phyloP scores from a whole-genome alignment of 208 protist species.

The Naegleria gruberi region DNA sequence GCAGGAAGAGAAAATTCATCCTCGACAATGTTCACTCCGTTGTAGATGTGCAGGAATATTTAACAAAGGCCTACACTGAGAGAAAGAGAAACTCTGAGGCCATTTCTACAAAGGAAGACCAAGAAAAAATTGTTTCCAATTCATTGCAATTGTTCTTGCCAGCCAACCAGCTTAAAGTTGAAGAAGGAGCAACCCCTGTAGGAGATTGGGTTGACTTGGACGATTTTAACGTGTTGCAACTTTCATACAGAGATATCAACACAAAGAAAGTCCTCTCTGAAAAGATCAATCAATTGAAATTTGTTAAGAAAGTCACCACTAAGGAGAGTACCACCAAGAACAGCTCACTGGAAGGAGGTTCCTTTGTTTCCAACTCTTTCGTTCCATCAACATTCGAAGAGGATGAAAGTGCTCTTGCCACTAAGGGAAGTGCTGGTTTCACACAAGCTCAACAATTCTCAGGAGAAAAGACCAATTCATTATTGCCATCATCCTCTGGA shows the following conservation, averaged over 20 bases:
- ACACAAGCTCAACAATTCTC: neutral
- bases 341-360: neutral
- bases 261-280: neutral
- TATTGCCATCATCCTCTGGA: neutral
- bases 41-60: neutral
- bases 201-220: neutral
- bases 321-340: neutral
- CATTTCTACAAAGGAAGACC: neutral
- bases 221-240: neutral
- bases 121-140: too few relatives aligned
- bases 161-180: neutral
- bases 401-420: neutral
- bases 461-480: neutral
- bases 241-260: neutral
- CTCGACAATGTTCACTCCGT: neutral
- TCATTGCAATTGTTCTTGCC: neutral
- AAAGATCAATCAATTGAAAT: neutral
- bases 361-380: neutral
- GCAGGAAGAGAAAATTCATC: neutral
- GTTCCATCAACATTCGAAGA: neutral
- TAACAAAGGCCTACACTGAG: neutral
- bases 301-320: neutral
- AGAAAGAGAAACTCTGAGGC: neutral
- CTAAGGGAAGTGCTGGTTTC: neutral
- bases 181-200: neutral